A percentile compares a stretch with the other conserved stretches of the same genome.
phyloP scores from a whole-genome alignment of 352 stramenopile species.

The Globisporangium spinosum region DNA sequence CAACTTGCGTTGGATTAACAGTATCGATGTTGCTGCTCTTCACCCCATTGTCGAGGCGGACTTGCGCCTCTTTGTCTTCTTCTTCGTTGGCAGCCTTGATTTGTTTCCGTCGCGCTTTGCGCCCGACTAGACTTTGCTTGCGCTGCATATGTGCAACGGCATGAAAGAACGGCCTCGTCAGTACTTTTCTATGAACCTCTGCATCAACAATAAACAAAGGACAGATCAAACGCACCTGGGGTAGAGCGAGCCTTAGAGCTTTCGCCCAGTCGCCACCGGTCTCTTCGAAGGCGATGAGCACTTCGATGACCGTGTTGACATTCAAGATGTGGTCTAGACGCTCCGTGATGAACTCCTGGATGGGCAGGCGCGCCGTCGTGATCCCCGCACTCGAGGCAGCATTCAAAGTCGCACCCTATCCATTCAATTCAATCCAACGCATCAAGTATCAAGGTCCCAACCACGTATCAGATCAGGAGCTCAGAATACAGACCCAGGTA shows the following conservation, averaged over 20 bases:
- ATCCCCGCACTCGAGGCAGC: slow-evolving; percentile 47
- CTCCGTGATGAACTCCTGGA: slow-evolving; percentile 67
- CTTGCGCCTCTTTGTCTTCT: not conserved
- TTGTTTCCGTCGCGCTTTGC: slow-evolving; percentile 29
- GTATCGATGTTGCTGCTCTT: not conserved
- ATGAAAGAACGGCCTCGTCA: not conserved
- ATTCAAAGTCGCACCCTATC: slow-evolving; percentile 48
- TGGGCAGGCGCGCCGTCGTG: slow-evolving; percentile 55
- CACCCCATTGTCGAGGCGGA: not conserved
- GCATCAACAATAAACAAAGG: too few relatives aligned
- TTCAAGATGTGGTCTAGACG: slow-evolving; percentile 78
- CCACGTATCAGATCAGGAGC: not conserved
- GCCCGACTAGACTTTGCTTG: slow-evolving; percentile 37
- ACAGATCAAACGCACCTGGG: slow-evolving; percentile 34
- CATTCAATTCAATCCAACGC: not conserved
- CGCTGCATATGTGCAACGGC: slow-evolving; percentile 17
- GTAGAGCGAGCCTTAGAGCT: slow-evolving; percentile 43
- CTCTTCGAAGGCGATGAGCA: slow-evolving; percentile 54
- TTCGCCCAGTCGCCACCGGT: slow-evolving; percentile 41
- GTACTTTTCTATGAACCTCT: not conserved
- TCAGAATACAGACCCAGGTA: not conserved
- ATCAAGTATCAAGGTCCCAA: not conserved
- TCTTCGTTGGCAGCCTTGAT: not conserved
- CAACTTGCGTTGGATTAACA: not conserved
- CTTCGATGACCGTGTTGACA: slow-evolving; percentile 74